Evolutionary conservation across 2,329 filamentous ascomycete genomes (phyloP), one percentile per base, ranked within the genome.

Genomic region (Penicillium sp.): DNA sequence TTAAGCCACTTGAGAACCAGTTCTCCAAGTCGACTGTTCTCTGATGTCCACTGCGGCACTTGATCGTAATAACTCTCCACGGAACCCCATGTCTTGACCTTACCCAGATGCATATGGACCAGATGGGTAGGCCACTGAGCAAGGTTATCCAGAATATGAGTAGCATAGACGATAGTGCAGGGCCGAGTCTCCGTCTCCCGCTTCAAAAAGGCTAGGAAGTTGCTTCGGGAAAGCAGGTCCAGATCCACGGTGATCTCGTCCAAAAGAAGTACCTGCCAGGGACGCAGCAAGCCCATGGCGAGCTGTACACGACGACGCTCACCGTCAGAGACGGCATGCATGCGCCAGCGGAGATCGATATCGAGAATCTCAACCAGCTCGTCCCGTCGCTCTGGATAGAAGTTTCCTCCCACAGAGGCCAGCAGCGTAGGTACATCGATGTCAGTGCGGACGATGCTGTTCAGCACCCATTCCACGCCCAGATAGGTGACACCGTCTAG

Each of bases 161-260:
- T 98, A 6, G 93, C 93, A 67, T 98, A 98, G 24, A 98, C 89
- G 59, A 98, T 87, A 4, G 93, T 96, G 65, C 90, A 96, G 31
- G 82, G 77, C 43, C 91, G 77, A 6, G 65, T 74, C 71, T 91
- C 86, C 0, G 91, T 96, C 80, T 98, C 93, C 49, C 77, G 76
- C 70, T 89, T 89, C 62, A 98, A 71, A 75, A 91, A 98, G 35
- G 72, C 77, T 26, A 98, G 76, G 67, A 98, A 98, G 65, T 90
- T 85, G 59, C 83, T 84, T 13, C 93, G 80, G 45, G 82, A 87
- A 50, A 96, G 78, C 47, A 98, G 78, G 69, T 98, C 93, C 51
- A 98, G 75, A 68, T 98, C 93, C 7, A 98, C 93, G 0, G 93
- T 98, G 67, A 97, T 95, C 69, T 97, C 91, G 65, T 98, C 93